phyloP scores from a whole-genome alignment of 139 green algal genomes.

The Micractinium sp. region DNA sequence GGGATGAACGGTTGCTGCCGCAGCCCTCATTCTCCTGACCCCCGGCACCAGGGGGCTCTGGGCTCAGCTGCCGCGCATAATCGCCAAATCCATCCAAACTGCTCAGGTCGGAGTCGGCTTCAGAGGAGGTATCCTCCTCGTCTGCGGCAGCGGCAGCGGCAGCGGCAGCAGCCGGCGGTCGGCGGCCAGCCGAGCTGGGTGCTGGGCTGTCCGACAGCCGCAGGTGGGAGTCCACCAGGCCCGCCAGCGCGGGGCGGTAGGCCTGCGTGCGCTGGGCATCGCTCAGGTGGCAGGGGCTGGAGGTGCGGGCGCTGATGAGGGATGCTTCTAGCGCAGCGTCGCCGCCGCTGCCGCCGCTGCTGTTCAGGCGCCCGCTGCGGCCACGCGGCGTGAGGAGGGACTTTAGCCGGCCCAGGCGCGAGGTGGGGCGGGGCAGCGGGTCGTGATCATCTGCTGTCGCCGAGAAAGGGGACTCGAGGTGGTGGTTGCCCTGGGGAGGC shows the following conservation, averaged over 20 bases:
- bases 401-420: not conserved
- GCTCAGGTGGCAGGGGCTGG: not conserved
- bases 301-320: not conserved
- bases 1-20: not conserved
- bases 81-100: conserved; percentile 17
- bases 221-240: conserved; percentile 1
- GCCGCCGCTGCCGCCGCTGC: not conserved
- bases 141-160: not conserved
- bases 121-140: not conserved
- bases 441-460: not conserved
- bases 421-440: not conserved
- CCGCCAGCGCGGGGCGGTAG: not conserved
- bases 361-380: not conserved
- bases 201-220: not conserved
- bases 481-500: not conserved
- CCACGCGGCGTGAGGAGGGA: conserved; percentile 14
- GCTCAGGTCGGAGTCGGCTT: conserved; percentile 17
- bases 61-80: not conserved
- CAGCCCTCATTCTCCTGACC: not conserved
- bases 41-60: not conserved
- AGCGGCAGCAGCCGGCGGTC: not conserved
- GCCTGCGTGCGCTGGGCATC: conserved; percentile 12
- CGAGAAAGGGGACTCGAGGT: not conserved
- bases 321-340: not conserved
- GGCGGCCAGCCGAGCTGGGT: not conserved